phyloP scores from a whole-genome alignment of 495 filamentous ascomycete species.

The Margaritispora aquatica region DNA sequence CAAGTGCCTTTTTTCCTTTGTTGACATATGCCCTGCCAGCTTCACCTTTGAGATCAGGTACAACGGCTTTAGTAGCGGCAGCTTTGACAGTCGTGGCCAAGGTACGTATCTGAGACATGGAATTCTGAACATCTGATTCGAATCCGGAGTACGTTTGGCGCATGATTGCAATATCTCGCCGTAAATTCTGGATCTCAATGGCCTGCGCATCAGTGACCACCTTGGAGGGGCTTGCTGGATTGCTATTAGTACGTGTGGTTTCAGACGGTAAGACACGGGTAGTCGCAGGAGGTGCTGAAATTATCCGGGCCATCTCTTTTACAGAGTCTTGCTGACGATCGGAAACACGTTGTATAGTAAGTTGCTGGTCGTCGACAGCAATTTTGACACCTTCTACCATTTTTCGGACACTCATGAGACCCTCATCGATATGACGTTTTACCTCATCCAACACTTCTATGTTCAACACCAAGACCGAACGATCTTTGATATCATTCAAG shows the following conservation, averaged over 20 bases:
- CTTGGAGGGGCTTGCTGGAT: slow-evolving; percentile 16
- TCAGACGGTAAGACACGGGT: slow-evolving; percentile 6
- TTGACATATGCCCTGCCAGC: slow-evolving; percentile 78
- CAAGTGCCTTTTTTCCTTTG: slow-evolving; percentile 76
- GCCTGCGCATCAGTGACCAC: slow-evolving; percentile 42
- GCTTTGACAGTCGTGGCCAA: slow-evolving; percentile 78
- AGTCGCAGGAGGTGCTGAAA: slow-evolving; percentile 24
- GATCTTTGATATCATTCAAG: slow-evolving; percentile 89
- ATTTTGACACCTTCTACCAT: slow-evolving; percentile 77
- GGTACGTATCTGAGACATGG: slow-evolving; percentile 72
- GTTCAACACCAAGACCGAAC: slow-evolving; percentile 88
- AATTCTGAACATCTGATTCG: slow-evolving; percentile 76
- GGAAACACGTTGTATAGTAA: slow-evolving; percentile 77
- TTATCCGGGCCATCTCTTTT: slow-evolving; percentile 82
- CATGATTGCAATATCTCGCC: slow-evolving; percentile 86
- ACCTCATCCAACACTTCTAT: slow-evolving; percentile 94
- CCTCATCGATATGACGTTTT: slow-evolving; percentile 92
- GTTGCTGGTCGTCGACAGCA: slow-evolving; percentile 72
- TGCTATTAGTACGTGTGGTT: slow-evolving; percentile 10
- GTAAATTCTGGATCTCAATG: slow-evolving; percentile 71
- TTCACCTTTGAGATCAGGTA: slow-evolving; percentile 60
- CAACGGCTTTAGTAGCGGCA: slow-evolving; percentile 58
- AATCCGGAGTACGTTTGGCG: slow-evolving; percentile 92
- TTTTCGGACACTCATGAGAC: slow-evolving; percentile 69
- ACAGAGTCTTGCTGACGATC: slow-evolving; percentile 86